These are phyloP conservation scores for Hortiboletus flavorubellus DNA, from an alignment of 768 basidiomycete species.

Conservation along the genomic window DNA sequence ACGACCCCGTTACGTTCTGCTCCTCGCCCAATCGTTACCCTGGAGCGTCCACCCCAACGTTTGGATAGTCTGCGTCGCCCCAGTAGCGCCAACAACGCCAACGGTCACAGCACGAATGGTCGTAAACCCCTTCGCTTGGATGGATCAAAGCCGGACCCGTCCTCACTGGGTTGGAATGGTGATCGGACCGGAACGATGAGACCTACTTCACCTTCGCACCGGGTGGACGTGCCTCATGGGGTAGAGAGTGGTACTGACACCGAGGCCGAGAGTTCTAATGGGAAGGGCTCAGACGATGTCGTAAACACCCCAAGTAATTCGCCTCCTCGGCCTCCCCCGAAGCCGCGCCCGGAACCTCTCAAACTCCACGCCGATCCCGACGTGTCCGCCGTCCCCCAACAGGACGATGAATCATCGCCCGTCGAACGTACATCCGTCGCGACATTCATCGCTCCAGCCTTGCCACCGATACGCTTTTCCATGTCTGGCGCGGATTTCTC, in stretches of 20 bases:
- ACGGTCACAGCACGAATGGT: conserved; percentile 4
- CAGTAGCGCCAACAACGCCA: conserved; percentile 8
- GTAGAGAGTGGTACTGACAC: conserved; percentile 76
- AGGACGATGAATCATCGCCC: conserved; percentile 56
- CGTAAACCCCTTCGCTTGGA: conserved; percentile 16
- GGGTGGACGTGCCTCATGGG: conserved; percentile 66
- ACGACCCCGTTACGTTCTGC: conserved; percentile 15
- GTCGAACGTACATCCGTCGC: conserved; percentile 65
- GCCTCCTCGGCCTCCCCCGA: conserved; percentile 46
- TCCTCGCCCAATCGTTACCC: conserved; percentile 29
- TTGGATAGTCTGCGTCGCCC: conserved; percentile 26
- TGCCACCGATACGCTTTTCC: conserved; percentile 91
- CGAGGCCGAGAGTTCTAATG: conserved; percentile 52
- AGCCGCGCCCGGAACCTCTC: conserved; percentile 33
- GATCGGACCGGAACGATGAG: conserved; percentile 21
- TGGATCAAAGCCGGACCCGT: conserved; percentile 13
- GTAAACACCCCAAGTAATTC: conserved; percentile 19
- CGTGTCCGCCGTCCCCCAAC: conserved; percentile 21
- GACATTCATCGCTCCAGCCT: conserved; percentile 81
- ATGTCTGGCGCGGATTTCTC: conserved; percentile 81
- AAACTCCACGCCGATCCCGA: conserved; percentile 23
- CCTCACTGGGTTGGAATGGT: conserved; percentile 18
- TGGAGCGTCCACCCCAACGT: conserved; percentile 36
- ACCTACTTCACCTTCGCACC: conserved; percentile 60
- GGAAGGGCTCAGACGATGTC: conserved; percentile 27